Evolutionary conservation across 345 rosid genomes (phyloP).

Genomic region (Dimocarpus longan): DNA sequence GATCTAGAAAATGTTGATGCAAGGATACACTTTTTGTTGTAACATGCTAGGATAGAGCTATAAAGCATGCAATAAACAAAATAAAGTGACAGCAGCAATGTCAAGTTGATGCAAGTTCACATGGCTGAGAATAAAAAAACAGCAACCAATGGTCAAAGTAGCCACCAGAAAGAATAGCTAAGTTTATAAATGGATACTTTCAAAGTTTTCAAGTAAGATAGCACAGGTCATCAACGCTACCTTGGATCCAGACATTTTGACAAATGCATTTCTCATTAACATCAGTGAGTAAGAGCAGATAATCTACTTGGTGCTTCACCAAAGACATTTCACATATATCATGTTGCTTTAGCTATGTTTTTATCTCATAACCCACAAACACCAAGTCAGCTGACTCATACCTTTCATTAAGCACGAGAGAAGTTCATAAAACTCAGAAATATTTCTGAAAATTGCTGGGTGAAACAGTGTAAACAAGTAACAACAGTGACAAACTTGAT

Average conservation of each 20-base stretch:
- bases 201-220: background rate
- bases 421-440: background rate
- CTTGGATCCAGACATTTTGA: background rate
- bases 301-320: too few species aligned
- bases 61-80: background rate
- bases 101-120: constrained; percentile 1
- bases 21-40: constrained; percentile 49
- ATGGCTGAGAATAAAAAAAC: background rate
- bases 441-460: background rate
- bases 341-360: background rate
- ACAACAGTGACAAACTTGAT: background rate
- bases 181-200: background rate
- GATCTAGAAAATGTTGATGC: constrained; percentile 63
- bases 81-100: background rate
- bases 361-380: background rate
- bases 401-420: background rate
- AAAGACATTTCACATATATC: background rate
- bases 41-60: background rate
- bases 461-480: background rate
- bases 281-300: background rate
- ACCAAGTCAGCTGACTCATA: background rate
- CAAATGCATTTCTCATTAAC: background rate
- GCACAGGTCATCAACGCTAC: background rate
- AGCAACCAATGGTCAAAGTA: background rate
- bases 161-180: background rate